phyloP scores from a whole-genome alignment of 257 asterid species.

The Solanum chiquidenum region DNA sequence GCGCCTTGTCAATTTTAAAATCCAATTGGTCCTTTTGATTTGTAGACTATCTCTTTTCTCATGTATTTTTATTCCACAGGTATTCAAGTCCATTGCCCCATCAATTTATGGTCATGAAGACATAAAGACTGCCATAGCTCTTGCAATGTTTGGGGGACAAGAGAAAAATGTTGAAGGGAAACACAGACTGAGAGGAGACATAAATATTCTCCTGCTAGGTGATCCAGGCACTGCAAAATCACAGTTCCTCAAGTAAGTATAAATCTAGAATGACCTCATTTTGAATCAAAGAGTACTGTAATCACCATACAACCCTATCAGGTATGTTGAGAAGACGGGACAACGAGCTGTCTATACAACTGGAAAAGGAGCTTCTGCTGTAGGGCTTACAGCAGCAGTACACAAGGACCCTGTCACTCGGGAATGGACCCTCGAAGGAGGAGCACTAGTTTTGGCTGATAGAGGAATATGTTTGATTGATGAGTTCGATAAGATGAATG shows the following conservation, averaged over 20 bases:
- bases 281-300: background rate
- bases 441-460: constrained; percentile 98
- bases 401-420: constrained; percentile 98
- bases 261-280: constrained; percentile 4
- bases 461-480: constrained; percentile 98
- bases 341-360: constrained; percentile 97
- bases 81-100: constrained; percentile 88
- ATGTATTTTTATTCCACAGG: constrained; percentile 24
- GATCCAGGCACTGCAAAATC: constrained; percentile 99
- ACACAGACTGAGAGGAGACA: constrained; percentile 88
- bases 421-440: constrained; percentile 99
- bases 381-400: constrained; percentile 96
- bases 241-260: constrained; percentile 84
- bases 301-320: constrained; percentile 6
- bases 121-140: constrained; percentile 91
- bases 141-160: constrained; percentile 99
- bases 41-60: background rate
- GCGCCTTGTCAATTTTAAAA: background rate
- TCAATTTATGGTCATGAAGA: constrained; percentile 97
- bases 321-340: constrained; percentile 94
- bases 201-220: constrained; percentile 87
- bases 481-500: constrained; percentile 98
- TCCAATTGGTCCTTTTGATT: background rate
- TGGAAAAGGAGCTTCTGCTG: constrained; percentile 99
- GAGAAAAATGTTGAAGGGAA: constrained; percentile 94